These are phyloP conservation scores for Gautieria morchelliformis DNA, from an alignment of 768 basidiomycete genomes.

Conservation along the genomic window DNA sequence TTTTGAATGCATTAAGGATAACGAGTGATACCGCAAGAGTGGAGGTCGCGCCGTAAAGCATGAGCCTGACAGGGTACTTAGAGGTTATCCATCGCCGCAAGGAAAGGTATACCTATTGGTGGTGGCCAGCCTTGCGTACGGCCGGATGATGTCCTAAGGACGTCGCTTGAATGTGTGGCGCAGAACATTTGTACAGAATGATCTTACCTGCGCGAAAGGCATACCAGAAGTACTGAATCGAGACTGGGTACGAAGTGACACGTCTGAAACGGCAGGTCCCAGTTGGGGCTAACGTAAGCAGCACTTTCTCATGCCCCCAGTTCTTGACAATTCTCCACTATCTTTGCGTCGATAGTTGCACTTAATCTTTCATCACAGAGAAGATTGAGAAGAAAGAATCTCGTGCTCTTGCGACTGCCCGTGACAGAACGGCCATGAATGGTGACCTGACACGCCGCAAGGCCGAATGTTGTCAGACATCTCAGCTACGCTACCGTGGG, in stretches of 20 bases:
- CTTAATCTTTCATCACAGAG: too few species aligned
- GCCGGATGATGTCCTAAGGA: conserved; percentile 1
- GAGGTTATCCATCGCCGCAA: not conserved
- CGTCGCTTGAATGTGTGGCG: not conserved
- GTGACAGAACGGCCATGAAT: too few species aligned
- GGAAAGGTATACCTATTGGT: conserved; percentile 1
- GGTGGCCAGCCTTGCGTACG: conserved; percentile 7
- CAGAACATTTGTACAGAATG: not conserved
- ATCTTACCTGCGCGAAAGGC: conserved; percentile 1
- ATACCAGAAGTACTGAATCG: not conserved
- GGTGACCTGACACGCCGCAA: too few species aligned
- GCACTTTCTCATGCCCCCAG: too few species aligned
- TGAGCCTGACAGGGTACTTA: conserved; percentile 22
- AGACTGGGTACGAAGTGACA: not conserved
- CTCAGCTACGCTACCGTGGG: too few species aligned
- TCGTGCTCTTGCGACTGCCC: too few species aligned
- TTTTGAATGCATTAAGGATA: conserved; percentile 70
- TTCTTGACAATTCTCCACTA: too few species aligned
- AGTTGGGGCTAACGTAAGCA: not conserved
- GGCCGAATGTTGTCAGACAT: too few species aligned
- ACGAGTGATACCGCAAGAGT: conserved; percentile 60
- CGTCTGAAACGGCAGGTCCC: too few species aligned
- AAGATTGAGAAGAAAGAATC: too few species aligned
- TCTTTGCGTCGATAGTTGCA: too few species aligned
- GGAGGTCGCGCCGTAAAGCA: conserved; percentile 63